A percentile compares a stretch with the other conserved stretches of the same genome.
phyloP scores from a whole-genome alignment of 2,329 filamentous ascomycete genomes.

The Fusarium papillatum region DNA sequence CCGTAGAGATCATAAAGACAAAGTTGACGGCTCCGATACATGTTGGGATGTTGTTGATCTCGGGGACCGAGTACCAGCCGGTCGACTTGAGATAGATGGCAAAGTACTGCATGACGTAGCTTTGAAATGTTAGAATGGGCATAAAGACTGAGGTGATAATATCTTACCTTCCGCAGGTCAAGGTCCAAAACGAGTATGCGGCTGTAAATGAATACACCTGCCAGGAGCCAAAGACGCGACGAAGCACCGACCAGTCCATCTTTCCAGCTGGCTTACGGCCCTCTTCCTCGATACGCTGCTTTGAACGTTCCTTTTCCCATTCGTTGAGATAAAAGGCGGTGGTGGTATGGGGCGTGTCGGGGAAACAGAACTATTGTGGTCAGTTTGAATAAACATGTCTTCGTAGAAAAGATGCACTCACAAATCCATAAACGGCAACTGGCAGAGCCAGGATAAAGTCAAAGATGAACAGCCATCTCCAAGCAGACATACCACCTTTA shows the following conservation, averaged over 20 bases:
- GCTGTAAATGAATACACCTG: conserved; percentile 59
- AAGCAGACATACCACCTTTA: conserved; percentile 48
- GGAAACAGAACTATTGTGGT: conserved; percentile 48
- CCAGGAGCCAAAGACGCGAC: conserved; percentile 56
- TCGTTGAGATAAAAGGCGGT: conserved; percentile 58
- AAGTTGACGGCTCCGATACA: conserved; percentile 58
- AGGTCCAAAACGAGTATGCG: conserved; percentile 54
- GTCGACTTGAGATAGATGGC: conserved; percentile 55
- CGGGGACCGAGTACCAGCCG: conserved; percentile 49
- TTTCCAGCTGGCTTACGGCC: conserved; percentile 53
- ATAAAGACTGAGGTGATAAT: neutral
- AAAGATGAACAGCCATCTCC: conserved; percentile 56
- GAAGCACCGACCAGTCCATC: conserved; percentile 50
- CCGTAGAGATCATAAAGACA: conserved; percentile 54
- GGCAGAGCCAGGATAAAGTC: conserved; percentile 54
- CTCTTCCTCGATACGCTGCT: conserved; percentile 75
- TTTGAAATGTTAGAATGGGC: neutral
- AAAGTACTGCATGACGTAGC: conserved; percentile 57
- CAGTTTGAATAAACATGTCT: neutral
- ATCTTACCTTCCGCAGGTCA: conserved; percentile 49
- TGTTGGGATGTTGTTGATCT: conserved; percentile 62
- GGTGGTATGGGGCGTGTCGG: conserved; percentile 59
- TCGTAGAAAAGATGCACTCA: neutral
- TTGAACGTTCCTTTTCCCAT: conserved; percentile 74
- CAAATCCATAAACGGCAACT: conserved; percentile 43